phyloP scores from a whole-genome alignment of 768 basidiomycete genomes.

The Boletus huronensis region DNA sequence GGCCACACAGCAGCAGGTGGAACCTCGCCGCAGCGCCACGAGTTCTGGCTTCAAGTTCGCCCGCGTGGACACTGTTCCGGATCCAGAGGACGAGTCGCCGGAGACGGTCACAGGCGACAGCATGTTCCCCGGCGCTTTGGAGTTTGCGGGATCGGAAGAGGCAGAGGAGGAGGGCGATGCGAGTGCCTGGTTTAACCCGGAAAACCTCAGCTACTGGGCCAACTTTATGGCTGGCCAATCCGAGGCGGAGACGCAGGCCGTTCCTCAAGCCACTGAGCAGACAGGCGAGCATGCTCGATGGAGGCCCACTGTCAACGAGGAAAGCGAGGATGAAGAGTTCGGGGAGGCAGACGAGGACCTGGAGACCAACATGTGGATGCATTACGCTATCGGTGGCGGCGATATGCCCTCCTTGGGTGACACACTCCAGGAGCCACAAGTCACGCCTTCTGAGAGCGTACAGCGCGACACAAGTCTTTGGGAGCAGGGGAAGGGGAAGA shows the following conservation, averaged over 20 bases:
- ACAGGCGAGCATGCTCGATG: constrained; percentile 23
- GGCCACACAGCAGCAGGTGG: constrained; percentile 6
- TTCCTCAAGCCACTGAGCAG: constrained; percentile 3
- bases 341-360: constrained; percentile 17
- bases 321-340: constrained; percentile 24
- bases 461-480: constrained; percentile 13
- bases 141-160: constrained; percentile 2
- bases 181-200: constrained; percentile 25
- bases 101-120: neutral
- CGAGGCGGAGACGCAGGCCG: constrained; percentile 5
- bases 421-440: constrained; percentile 1
- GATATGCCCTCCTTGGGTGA: constrained; percentile 15
- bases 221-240: constrained; percentile 22
- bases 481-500: constrained; percentile 26
- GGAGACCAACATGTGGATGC: constrained; percentile 28
- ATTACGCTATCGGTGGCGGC: constrained; percentile 28
- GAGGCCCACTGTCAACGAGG: constrained; percentile 20
- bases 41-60: constrained; percentile 8
- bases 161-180: constrained; percentile 19
- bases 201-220: constrained; percentile 28
- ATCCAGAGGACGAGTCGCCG: constrained; percentile 12
- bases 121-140: constrained; percentile 7
- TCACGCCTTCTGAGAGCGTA: neutral
- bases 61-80: constrained; percentile 13
- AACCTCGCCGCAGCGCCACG: constrained; percentile 5